phyloP scores from a whole-genome alignment of 495 filamentous ascomycete species.

The Neurospora sp. region DNA sequence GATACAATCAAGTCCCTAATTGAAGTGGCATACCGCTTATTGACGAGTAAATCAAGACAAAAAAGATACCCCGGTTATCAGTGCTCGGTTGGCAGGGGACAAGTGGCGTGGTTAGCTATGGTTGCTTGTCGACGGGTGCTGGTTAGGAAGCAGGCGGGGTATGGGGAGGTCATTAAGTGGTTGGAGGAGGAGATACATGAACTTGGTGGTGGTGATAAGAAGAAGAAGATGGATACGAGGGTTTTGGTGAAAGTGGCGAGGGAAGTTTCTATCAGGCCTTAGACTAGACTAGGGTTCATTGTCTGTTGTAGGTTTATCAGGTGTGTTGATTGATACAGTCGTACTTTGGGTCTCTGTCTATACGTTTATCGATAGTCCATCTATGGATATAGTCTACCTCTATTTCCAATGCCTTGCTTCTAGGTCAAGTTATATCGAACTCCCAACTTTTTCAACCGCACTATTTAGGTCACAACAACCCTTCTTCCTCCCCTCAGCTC shows the following conservation, averaged over 20 bases:
- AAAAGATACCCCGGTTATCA: conserved; percentile 40
- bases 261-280: background rate
- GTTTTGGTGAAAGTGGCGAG: conserved; percentile 10
- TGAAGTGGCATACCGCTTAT: conserved; percentile 51
- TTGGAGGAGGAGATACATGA: conserved; percentile 36
- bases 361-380: background rate
- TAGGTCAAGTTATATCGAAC: background rate
- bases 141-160: too few relatives aligned
- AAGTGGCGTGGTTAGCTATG: conserved; percentile 71
- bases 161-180: too few relatives aligned
- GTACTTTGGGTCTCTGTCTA: background rate
- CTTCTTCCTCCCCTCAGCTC: background rate
- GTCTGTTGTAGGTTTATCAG: background rate
- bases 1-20: conserved; percentile 45
- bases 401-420: background rate
- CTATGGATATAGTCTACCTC: background rate
- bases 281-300: background rate
- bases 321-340: background rate
- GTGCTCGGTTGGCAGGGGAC: conserved; percentile 50
- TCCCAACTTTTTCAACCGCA: background rate
- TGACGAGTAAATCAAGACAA: conserved; percentile 46
- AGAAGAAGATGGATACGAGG: conserved; percentile 9
- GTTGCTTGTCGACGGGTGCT: too few relatives aligned
- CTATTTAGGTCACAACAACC: background rate
- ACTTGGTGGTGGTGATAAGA: conserved; percentile 2